These are phyloP conservation scores for Violaceomyces palustris DNA, from an alignment of 1,284 basidiomycete species.

Conservation along the genomic window DNA sequence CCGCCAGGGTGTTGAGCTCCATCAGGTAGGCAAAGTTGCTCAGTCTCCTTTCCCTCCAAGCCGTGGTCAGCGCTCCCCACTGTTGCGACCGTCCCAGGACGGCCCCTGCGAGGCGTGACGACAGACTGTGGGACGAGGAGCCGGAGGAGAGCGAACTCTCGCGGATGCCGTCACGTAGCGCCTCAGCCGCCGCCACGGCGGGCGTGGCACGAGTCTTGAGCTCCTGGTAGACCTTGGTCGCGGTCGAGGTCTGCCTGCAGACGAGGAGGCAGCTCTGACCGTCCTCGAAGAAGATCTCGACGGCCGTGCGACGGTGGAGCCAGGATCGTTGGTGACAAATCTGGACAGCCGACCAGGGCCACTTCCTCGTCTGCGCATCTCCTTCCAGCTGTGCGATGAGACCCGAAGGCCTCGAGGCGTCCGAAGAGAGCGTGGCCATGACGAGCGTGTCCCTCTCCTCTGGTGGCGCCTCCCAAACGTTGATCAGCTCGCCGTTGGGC, in stretches of 20 bases:
- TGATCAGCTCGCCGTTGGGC: slow-evolving; percentile 79
- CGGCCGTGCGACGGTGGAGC: slow-evolving; percentile 39
- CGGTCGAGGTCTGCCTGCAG: slow-evolving; percentile 30
- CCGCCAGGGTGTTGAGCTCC: slow-evolving; percentile 50
- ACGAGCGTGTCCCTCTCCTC: slow-evolving; percentile 57
- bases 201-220: slow-evolving; percentile 28
- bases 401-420: slow-evolving; percentile 51
- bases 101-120: slow-evolving; percentile 30
- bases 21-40: slow-evolving; percentile 53
- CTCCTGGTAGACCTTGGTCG: slow-evolving; percentile 27
- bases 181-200: slow-evolving; percentile 33
- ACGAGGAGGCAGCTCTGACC: slow-evolving; percentile 51
- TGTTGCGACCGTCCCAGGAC: slow-evolving; percentile 28
- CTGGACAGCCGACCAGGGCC: slow-evolving; percentile 36
- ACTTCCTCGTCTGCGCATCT: slow-evolving; percentile 28
- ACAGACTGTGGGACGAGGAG: slow-evolving; percentile 3
- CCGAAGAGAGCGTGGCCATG: slow-evolving; percentile 68
- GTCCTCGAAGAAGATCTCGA: slow-evolving; percentile 52
- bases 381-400: slow-evolving; percentile 28
- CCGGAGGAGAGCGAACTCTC: slow-evolving; percentile 3
- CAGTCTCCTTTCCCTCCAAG: slow-evolving; percentile 45
- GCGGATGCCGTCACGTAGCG: slow-evolving; percentile 26
- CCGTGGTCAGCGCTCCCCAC: slow-evolving; percentile 40
- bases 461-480: slow-evolving; percentile 77
- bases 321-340: slow-evolving; percentile 31